A percentile compares a stretch with the other conserved stretches of the same genome.
These are phyloP conservation scores for Hymenoscyphus linearis DNA, from an alignment of 2,329 filamentous ascomycete species.

Conservation along the genomic window DNA sequence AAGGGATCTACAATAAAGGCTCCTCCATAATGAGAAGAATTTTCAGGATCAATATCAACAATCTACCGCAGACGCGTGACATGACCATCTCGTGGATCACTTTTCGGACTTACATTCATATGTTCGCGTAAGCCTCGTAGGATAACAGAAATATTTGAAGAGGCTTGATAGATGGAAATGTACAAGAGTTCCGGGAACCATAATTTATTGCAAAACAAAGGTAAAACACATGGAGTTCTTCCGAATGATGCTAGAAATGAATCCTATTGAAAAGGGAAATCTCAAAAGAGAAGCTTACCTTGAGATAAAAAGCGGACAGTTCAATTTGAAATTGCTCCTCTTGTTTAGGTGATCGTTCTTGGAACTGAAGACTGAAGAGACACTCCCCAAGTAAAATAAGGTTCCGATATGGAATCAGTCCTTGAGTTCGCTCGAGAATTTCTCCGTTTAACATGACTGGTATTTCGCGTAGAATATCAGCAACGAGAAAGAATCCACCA, in stretches of 20 bases:
- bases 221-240: background rate
- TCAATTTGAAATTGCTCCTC: constrained; percentile 21
- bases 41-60: too few relatives aligned
- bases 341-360: constrained; percentile 9
- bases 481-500: constrained; percentile 20
- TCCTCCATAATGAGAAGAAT: too few relatives aligned
- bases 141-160: too few relatives aligned
- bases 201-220: too few relatives aligned
- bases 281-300: background rate
- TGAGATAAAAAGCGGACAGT: constrained; percentile 14
- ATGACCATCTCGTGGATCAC: too few relatives aligned
- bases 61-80: too few relatives aligned
- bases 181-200: too few relatives aligned
- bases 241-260: background rate
- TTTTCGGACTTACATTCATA: too few relatives aligned
- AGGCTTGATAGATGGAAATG: too few relatives aligned
- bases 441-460: constrained; percentile 20
- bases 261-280: background rate
- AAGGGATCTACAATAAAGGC: too few relatives aligned
- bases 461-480: constrained; percentile 13
- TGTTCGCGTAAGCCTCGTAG: too few relatives aligned
- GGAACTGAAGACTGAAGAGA: constrained; percentile 18
- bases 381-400: constrained; percentile 19
- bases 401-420: constrained; percentile 20
- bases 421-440: constrained; percentile 13